phyloP scores from a whole-genome alignment of 371 early-diverging fungal species.

The Massospora cicadina region DNA sequence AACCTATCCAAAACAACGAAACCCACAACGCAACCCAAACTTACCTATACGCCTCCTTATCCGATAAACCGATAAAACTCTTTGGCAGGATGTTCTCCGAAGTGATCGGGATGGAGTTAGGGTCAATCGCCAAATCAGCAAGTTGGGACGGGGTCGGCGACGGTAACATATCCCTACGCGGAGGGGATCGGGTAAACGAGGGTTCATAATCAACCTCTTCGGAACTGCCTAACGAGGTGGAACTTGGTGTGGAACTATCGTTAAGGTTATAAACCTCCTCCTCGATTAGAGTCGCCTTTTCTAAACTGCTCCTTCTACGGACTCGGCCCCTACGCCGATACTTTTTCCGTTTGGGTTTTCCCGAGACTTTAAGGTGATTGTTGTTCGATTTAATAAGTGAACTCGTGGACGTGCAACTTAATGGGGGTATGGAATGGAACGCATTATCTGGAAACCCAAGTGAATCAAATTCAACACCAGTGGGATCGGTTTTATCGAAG shows the following conservation, averaged over 20 bases:
- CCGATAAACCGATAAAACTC: conserved; percentile 8
- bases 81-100: not conserved
- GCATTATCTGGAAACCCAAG: not conserved
- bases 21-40: not conserved
- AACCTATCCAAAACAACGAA: too few species aligned
- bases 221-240: not conserved
- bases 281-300: not conserved
- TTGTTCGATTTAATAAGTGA: not conserved
- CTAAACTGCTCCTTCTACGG: not conserved
- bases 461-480: not conserved
- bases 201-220: not conserved
- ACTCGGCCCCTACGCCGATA: not conserved
- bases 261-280: not conserved
- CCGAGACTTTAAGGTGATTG: not conserved
- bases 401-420: not conserved
- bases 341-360: not conserved
- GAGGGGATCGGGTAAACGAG: conserved; percentile 1
- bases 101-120: conserved; percentile 3
- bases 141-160: conserved; percentile 10
- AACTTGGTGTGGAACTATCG: not conserved
- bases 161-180: conserved; percentile 9
- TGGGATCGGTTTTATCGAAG: not conserved
- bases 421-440: not conserved
- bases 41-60: conserved; percentile 11
- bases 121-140: conserved; percentile 7